Evolutionary conservation across 2,329 filamentous ascomycete species (phyloP), one percentile per base, ranked within the genome.

Genomic region (Hymenoscyphus albidus): DNA sequence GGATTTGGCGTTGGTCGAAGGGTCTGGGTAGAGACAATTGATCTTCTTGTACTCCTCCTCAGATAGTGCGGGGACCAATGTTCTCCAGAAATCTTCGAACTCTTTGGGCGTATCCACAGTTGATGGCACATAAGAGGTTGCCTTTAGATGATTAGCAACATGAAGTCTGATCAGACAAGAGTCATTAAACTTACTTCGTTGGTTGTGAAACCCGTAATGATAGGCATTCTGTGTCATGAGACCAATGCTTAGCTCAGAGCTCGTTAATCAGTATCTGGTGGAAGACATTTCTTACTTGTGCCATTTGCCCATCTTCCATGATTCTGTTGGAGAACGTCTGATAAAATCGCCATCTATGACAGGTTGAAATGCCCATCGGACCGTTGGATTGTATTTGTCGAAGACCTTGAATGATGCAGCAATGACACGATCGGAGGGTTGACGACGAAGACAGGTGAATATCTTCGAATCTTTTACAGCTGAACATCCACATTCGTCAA

Each of bases 201-300:
- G 32, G 84, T 83, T 73, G 85, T 86, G 78, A 87, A 90, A 3
- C 88, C 88, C 0, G 88, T 90, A 64, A 91, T 77, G 57, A 91
- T 81, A 6, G 86, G 84, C 9, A 87, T 79, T 68, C 35, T 35
- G 9, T 35, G 5, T 35, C 35, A 35, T 35, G 35, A 35, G 35
- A 35, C 9, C 5, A 10, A 35, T 6, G 5, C 35, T 35, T 35
- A 35, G 35, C 35, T 35, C 35, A 7, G 5, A 10, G 35, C 6
- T 35, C 9, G 6, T 35, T 35, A 10, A 10, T 35, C 35, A 7
- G 35, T 35, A 35, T 7, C 9, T 35, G 35, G 9, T 35, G 5
- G 6, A 35, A 35, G 35, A 35, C 1, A 35, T 6, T 4, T 35
- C 35, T 35, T 35, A 35, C 35, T 80, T 79, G 69, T 87, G 79